A percentile compares a stretch with the other conserved stretches of the same genome.
phyloP scores from a whole-genome alignment of 305 asterid species.

The Fraxinus angustifolia region DNA sequence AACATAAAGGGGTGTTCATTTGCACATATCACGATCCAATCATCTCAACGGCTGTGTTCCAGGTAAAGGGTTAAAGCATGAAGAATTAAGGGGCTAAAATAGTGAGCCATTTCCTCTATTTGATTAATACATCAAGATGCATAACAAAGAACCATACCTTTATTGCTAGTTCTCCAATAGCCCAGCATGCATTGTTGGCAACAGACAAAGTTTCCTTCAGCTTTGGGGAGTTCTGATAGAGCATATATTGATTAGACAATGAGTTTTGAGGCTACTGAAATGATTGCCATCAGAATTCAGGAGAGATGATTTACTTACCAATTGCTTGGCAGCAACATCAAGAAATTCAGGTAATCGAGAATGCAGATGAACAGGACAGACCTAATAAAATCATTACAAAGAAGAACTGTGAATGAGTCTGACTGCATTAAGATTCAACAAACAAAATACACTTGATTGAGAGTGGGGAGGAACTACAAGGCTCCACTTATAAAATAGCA shows the following conservation, averaged over 20 bases:
- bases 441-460: background rate
- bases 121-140: background rate
- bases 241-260: slow-evolving; percentile 13
- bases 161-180: slow-evolving; percentile 92
- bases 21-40: background rate
- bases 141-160: slow-evolving; percentile 53
- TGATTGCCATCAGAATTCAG: slow-evolving; percentile 3
- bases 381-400: slow-evolving; percentile 49
- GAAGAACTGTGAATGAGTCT: slow-evolving; percentile 7
- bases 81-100: slow-evolving; percentile 1
- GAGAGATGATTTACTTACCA: slow-evolving; percentile 51
- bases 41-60: background rate
- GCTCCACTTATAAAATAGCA: slow-evolving; percentile 1
- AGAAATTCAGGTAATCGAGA: slow-evolving; percentile 79
- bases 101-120: background rate
- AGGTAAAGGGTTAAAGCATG: slow-evolving; percentile 10
- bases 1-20: background rate
- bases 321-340: slow-evolving; percentile 83
- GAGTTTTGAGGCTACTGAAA: slow-evolving; percentile 13
- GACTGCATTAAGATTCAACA: slow-evolving; percentile 7
- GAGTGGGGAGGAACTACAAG: background rate
- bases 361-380: slow-evolving; percentile 86
- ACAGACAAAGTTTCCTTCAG: slow-evolving; percentile 88
- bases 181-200: slow-evolving; percentile 99
- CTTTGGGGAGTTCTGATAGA: slow-evolving; percentile 66